A percentile compares a stretch with the other conserved stretches of the same genome.
Conservation (phyloP, 345 rosid species). For the Noccaea caerulescens region DNA sequence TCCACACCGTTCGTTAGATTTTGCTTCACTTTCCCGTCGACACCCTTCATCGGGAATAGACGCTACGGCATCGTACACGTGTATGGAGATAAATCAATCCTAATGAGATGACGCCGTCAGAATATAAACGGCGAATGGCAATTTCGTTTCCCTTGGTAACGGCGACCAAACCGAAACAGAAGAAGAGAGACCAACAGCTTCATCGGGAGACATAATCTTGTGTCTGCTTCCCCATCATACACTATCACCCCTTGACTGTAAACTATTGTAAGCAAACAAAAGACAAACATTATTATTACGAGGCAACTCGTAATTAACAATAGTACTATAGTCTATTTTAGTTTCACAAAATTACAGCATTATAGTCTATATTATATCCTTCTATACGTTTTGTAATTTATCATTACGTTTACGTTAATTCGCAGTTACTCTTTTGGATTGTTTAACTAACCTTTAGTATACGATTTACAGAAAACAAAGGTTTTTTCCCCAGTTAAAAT, state of each 20-base stretch:
- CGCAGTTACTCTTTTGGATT: neutral
- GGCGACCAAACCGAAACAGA: slow-evolving; percentile 34
- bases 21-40: neutral
- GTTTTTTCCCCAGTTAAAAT: too few species aligned
- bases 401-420: neutral
- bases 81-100: neutral
- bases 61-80: slow-evolving; percentile 13
- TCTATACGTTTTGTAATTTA: neutral
- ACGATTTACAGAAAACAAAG: too few species aligned
- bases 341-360: slow-evolving; percentile 1
- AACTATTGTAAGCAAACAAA: slow-evolving; percentile 23
- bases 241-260: neutral
- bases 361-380: neutral
- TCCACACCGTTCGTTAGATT: slow-evolving; percentile 32
- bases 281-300: slow-evolving; percentile 34
- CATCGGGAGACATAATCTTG: slow-evolving; percentile 45
- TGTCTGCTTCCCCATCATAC: slow-evolving; percentile 42
- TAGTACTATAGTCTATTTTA: too few species aligned
- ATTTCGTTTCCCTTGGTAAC: slow-evolving; percentile 22
- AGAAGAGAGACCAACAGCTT: slow-evolving; percentile 33
- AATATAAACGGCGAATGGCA: slow-evolving; percentile 24
- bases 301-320: slow-evolving; percentile 7
- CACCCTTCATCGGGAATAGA: slow-evolving; percentile 16
- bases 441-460: too few species aligned
- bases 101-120: slow-evolving; percentile 26